Evolutionary conservation across 139 green algal species (phyloP).

Genomic region (Chlorella sp.): DNA sequence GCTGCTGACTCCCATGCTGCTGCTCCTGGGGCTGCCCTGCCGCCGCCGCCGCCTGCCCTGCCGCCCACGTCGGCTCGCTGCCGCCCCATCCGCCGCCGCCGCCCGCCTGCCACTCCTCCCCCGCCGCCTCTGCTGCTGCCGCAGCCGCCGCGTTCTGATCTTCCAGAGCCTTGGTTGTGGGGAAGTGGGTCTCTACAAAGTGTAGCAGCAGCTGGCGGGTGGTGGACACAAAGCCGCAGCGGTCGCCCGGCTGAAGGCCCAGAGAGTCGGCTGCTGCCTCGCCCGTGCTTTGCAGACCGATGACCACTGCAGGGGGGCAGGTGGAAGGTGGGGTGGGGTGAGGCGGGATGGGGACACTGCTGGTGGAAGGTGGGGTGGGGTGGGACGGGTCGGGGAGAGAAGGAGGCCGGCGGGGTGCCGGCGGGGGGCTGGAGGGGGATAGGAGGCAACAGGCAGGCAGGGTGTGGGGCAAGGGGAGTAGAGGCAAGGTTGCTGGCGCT

Average conservation of each 20-base stretch:
- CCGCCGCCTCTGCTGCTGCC: not conserved
- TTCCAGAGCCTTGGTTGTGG: conserved; percentile 38
- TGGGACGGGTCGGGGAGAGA: not conserved
- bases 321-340: not conserved
- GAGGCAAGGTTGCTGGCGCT: no score
- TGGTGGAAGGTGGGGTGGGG: no score
- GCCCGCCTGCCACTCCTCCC: not conserved
- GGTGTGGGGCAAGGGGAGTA: no score
- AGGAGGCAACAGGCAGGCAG: no score
- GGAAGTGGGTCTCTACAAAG: conserved; percentile 79
- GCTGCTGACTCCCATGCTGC: conserved; percentile 30
- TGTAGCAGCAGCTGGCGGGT: conserved; percentile 82
- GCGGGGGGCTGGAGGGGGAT: no score
- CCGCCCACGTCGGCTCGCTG: not conserved
- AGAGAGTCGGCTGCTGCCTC: conserved; percentile 60
- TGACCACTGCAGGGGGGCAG: conserved; percentile 66
- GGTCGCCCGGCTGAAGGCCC: conserved; percentile 62
- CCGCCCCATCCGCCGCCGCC: conserved; percentile 13
- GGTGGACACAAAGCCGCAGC: conserved; percentile 73
- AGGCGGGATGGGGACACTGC: not conserved
- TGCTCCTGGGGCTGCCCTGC: not conserved
- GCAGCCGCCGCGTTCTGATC: not conserved
- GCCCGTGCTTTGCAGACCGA: conserved; percentile 80
- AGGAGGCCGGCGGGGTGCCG: not conserved
- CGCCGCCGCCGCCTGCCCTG: not conserved